Base-by-base conservation (phyloP, 2,329 filamentous ascomycete genomes). In the Apiospora sp. region DNA sequence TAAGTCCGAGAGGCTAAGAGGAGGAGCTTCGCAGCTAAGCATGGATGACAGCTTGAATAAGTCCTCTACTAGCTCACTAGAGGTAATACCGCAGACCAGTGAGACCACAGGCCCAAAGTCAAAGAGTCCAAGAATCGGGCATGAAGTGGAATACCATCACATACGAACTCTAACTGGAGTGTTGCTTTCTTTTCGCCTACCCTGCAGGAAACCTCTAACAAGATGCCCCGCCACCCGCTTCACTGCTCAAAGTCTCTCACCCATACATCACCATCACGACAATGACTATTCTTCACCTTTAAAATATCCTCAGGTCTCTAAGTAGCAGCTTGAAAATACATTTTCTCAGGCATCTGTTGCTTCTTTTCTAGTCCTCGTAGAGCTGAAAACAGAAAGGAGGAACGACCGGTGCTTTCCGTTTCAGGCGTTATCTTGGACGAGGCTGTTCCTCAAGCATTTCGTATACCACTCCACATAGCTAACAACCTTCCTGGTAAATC, bases 31-130 rank as follows among this genome's bases (percentile, higher is more conserved):
- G 34, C 34, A 64, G 58, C 58, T 64, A 64, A 41, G 58, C 58
- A 64, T 41, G 34, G 58, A 64, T 64, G 58, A 41, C 58, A 64
- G 58, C 58, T 64, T 64, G 58, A 64, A 64, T 64, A 64, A 64
- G 58, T n/a, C 34, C 30, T 64, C 34, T 8, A 64, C 58, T n/a
- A 64, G 12, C 34, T 41, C 58, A 64, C 58, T 64, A 64, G 58
- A 41, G 34, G 19, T 12, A 64, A 19, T 61, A 2, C 54, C 41
- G 58, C 34, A 64, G 30, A 14, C 27, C 58, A 64, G 12, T 12
- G 54, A 64, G 30, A 14, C 27, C 58, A 64, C n/a, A 22, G 54
- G 30, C 30, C 54, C 8, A 61, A 61, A 61, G 27, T 22, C 54
- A 61, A 61, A 61, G 54, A 61, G 54, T 12, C 54, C 54, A 61